Conservation (phyloP, 2,329 filamentous ascomycete species). For the Penicillium sp. region DNA sequence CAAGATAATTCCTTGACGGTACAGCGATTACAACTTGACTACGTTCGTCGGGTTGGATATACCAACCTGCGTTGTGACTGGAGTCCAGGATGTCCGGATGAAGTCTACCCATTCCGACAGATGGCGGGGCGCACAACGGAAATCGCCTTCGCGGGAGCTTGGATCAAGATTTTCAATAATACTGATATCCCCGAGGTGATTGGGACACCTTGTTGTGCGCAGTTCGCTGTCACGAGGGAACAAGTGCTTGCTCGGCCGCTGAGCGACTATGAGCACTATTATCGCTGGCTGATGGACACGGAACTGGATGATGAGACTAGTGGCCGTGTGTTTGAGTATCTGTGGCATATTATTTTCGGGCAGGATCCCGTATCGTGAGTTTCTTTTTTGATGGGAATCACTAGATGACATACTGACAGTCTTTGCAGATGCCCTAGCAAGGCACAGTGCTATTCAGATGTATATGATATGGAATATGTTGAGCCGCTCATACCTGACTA, state of each 20-base stretch:
- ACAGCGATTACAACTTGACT: constrained; percentile 48
- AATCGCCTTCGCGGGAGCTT: constrained; percentile 29
- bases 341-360: constrained; percentile 62
- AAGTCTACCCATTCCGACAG: constrained; percentile 30
- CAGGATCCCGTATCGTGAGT: constrained; percentile 43
- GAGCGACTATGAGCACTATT: constrained; percentile 55
- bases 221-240: constrained; percentile 61
- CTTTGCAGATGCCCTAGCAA: constrained; percentile 27
- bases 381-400: background rate
- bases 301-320: constrained; percentile 55
- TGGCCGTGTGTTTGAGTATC: constrained; percentile 63
- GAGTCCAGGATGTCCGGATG: constrained; percentile 36
- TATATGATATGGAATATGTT: constrained; percentile 24
- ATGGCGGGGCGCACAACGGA: constrained; percentile 21
- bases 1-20: constrained; percentile 55
- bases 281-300: constrained; percentile 60
- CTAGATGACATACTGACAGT: background rate
- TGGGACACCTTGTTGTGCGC: constrained; percentile 62
- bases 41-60: constrained; percentile 55
- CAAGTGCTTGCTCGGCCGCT: constrained; percentile 51
- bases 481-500: background rate
- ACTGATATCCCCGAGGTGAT: constrained; percentile 50
- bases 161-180: constrained; percentile 31
- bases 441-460: constrained; percentile 26
- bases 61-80: constrained; percentile 58